A percentile compares a stretch with the other conserved stretches of the same genome.
These are phyloP conservation scores for Cercospora zeina DNA, from an alignment of 2,329 filamentous ascomycete genomes.

Conservation along the genomic window DNA sequence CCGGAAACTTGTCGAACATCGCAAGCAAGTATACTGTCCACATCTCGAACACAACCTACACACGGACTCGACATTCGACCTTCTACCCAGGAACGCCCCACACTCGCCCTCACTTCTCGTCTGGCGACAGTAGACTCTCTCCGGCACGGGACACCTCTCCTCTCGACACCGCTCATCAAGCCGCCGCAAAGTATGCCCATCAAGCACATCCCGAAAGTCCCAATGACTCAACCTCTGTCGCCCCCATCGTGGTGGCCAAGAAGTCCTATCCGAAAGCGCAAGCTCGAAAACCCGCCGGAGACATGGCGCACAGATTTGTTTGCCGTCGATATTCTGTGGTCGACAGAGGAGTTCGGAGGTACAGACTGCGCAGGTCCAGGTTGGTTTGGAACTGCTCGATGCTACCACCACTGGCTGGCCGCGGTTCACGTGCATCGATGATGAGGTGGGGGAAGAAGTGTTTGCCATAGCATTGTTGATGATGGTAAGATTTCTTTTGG, in stretches of 20 bases:
- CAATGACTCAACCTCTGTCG: slow-evolving; percentile 18
- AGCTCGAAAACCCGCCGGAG: slow-evolving; percentile 25
- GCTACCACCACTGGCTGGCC: slow-evolving; percentile 5
- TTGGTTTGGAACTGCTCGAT: slow-evolving; percentile 4
- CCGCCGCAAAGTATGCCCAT: slow-evolving; percentile 11
- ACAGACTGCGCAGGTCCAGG: slow-evolving; percentile 15
- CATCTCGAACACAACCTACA: slow-evolving; percentile 13
- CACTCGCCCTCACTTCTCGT: slow-evolving; percentile 4
- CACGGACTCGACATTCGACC: not conserved
- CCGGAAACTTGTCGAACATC: slow-evolving; percentile 14
- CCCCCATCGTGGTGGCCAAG: slow-evolving; percentile 28
- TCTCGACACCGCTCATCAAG: slow-evolving; percentile 21
- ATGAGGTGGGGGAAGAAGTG: not conserved
- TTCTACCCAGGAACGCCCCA: slow-evolving; percentile 9
- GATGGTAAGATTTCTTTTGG: not conserved
- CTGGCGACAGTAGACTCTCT: slow-evolving; percentile 28
- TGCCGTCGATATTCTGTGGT: slow-evolving; percentile 1
- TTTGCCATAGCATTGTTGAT: not conserved
- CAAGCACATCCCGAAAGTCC: slow-evolving; percentile 23
- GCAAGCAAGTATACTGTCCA: slow-evolving; percentile 6
- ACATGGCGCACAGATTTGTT: slow-evolving; percentile 20
- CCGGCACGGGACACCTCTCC: slow-evolving; percentile 14
- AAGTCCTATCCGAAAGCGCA: slow-evolving; percentile 17
- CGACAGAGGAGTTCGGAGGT: slow-evolving; percentile 8
- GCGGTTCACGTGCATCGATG: not conserved